Evolutionary conservation across 768 basidiomycete species (phyloP).

Genomic region (Trametes punicea): DNA sequence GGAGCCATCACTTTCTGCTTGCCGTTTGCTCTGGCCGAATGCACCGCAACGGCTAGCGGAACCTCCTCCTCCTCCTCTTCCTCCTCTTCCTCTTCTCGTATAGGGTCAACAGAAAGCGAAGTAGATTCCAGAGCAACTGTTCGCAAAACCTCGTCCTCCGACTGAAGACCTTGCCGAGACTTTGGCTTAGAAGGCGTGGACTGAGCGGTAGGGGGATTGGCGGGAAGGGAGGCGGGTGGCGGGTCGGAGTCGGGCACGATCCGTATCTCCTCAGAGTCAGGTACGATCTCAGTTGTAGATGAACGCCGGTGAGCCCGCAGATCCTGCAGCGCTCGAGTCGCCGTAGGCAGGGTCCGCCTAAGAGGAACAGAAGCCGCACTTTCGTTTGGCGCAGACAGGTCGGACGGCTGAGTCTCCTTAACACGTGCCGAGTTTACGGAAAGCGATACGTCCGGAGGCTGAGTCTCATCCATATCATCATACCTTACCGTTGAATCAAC

Average conservation of each 20-base stretch:
- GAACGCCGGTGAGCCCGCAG: background rate
- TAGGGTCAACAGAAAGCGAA: background rate
- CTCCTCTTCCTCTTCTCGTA: conserved; percentile 4
- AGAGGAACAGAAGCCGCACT: background rate
- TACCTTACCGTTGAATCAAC: background rate
- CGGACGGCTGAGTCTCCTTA: conserved; percentile 28
- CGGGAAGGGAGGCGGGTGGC: background rate
- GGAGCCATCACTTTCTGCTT: conserved; percentile 10
- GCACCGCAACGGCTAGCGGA: conserved; percentile 38
- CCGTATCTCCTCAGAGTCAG: conserved; percentile 2
- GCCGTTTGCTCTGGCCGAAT: conserved; percentile 25
- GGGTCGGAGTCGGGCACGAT: conserved; percentile 12
- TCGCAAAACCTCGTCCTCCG: conserved; percentile 10
- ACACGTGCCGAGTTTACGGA: background rate
- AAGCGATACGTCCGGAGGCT: background rate
- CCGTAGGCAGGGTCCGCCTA: conserved; percentile 3
- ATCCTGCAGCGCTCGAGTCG: background rate
- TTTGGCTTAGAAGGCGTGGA: background rate
- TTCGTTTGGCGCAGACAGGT: conserved; percentile 6
- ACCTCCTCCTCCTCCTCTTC: conserved; percentile 36
- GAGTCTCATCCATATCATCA: background rate
- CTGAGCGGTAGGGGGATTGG: background rate
- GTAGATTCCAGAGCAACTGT: background rate
- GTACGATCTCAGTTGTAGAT: background rate
- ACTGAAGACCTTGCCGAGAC: background rate